A percentile compares a stretch with the other conserved stretches of the same genome.
These are phyloP conservation scores for Pythium brachiatum DNA, from an alignment of 352 stramenopile genomes.

Conservation along the genomic window DNA sequence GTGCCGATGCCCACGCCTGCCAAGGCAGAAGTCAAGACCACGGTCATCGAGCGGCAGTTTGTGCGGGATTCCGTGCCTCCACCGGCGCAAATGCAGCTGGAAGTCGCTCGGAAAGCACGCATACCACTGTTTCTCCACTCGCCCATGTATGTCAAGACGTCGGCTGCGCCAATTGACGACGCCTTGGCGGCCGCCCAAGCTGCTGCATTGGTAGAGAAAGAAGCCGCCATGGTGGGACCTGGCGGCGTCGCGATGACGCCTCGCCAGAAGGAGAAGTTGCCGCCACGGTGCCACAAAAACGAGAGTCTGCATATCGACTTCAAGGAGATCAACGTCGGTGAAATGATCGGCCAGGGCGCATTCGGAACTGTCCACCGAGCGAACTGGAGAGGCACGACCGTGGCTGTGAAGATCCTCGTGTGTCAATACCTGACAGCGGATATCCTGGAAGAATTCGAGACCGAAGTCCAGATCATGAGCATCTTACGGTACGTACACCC, in stretches of 20 bases:
- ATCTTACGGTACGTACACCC: constrained; percentile 60
- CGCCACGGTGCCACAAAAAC: constrained; percentile 55
- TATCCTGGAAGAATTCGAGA: constrained; percentile 85
- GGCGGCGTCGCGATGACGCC: constrained; percentile 29
- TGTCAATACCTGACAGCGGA: constrained; percentile 82
- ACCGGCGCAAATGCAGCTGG: constrained; percentile 84
- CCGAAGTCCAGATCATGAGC: constrained; percentile 89
- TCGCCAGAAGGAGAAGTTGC: constrained; percentile 44
- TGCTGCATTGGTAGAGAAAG: constrained; percentile 11
- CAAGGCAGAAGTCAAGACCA: constrained; percentile 51
- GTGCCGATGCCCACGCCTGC: constrained; percentile 16
- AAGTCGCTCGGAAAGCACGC: constrained; percentile 75
- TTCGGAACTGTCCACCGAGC: constrained; percentile 82
- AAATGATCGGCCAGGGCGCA: constrained; percentile 83
- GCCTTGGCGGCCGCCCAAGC: constrained; percentile 23
- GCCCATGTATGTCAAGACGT: constrained; percentile 84
- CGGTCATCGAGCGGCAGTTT: constrained; percentile 64
- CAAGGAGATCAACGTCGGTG: constrained; percentile 67
- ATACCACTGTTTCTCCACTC: constrained; percentile 86
- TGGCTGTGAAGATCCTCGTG: constrained; percentile 85
- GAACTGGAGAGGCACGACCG: constrained; percentile 65
- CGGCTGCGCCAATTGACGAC: constrained; percentile 53
- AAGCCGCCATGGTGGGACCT: not conserved
- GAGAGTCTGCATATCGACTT: constrained; percentile 84
- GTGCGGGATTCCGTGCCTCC: constrained; percentile 60